phyloP scores from a whole-genome alignment of 805 yeast genomes.

The Maudiozyma barnettii region DNA sequence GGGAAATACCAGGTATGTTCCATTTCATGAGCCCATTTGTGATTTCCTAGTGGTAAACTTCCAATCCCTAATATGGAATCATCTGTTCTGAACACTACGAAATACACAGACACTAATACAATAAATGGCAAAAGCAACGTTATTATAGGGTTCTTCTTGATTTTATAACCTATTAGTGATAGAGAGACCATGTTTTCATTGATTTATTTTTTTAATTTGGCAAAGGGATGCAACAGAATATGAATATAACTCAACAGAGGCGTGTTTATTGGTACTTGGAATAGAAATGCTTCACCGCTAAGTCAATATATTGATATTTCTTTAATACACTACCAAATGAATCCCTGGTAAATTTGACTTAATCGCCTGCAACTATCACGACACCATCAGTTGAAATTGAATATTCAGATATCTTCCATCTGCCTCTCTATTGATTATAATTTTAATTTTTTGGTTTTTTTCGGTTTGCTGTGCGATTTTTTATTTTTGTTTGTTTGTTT shows the following conservation, averaged over 20 bases:
- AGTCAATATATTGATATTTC: too few species aligned
- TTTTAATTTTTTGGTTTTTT: not conserved
- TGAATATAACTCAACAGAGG: too few species aligned
- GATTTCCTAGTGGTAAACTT: slow-evolving; percentile 17
- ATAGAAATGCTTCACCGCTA: too few species aligned
- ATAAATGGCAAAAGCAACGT: slow-evolving; percentile 18
- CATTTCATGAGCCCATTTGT: slow-evolving; percentile 30
- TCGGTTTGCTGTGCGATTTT: not conserved
- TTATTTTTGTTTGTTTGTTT: not conserved
- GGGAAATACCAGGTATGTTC: slow-evolving; percentile 30
- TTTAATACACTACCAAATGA: too few species aligned
- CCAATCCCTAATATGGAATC: slow-evolving; percentile 20
- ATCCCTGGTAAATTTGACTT: too few species aligned
- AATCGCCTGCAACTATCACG: too few species aligned
- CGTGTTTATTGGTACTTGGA: too few species aligned
- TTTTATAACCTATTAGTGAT: slow-evolving; percentile 17
- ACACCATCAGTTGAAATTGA: too few species aligned
- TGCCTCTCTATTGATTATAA: too few species aligned
- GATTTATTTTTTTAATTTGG: not conserved
- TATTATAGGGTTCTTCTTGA: slow-evolving; percentile 22
- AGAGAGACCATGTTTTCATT: not conserved
- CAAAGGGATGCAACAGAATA: not conserved
- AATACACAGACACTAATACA: slow-evolving; percentile 14
- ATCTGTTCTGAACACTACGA: slow-evolving; percentile 16
- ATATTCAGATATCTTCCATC: too few species aligned